Evolutionary conservation across 2,329 filamentous ascomycete species (phyloP).

Genomic region (Talaromyces sp.): DNA sequence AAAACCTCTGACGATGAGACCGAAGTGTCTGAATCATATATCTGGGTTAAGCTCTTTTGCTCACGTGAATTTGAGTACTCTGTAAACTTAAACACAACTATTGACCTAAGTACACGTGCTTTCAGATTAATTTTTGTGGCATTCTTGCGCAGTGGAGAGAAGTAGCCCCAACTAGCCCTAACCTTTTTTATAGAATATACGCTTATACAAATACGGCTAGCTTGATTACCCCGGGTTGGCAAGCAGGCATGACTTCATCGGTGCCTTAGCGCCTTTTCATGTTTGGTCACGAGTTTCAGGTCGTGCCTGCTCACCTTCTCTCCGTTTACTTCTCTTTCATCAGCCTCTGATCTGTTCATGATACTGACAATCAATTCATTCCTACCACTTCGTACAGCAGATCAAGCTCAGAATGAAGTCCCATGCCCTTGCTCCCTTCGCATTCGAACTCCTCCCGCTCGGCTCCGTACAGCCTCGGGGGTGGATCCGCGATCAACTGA

Average conservation of each 20-base stretch:
- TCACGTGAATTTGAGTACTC: too few relatives aligned
- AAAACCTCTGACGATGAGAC: too few relatives aligned
- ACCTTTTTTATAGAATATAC: background rate
- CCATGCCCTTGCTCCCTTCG: conserved; percentile 9
- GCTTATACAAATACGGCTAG: background rate
- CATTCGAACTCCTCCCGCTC: conserved; percentile 17
- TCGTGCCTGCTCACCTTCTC: background rate
- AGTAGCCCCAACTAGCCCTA: background rate
- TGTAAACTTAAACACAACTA: too few relatives aligned
- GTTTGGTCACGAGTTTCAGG: background rate
- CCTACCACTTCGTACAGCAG: background rate
- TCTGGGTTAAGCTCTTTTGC: too few relatives aligned
- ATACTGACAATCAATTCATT: too few relatives aligned
- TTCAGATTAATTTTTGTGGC: too few relatives aligned
- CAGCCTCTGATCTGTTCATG: background rate
- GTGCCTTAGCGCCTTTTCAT: background rate
- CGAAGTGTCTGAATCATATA: too few relatives aligned
- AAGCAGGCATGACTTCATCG: conserved; percentile 3
- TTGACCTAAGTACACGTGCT: too few relatives aligned
- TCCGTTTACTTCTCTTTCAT: background rate
- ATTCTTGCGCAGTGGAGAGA: too few relatives aligned
- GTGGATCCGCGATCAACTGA: conserved; percentile 17
- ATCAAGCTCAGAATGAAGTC: conserved; percentile 10
- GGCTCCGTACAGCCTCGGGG: conserved; percentile 15
- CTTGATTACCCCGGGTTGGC: conserved; percentile 1